Conservation (phyloP, 176 grass and related monocot genomes). For the Aegilops sharonensis region DNA sequence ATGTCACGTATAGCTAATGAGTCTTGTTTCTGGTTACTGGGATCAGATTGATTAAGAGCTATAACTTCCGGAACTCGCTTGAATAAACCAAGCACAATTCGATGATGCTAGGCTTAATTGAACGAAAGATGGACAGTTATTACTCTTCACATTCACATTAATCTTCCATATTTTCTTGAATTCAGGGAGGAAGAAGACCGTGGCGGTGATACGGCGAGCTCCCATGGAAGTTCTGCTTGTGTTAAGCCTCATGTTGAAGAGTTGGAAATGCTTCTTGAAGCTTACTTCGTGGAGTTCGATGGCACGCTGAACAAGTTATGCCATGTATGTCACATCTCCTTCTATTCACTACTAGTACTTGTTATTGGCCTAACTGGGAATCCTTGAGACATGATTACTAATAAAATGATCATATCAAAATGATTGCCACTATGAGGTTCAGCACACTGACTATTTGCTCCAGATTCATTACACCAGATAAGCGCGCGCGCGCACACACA, state of each 20-base stretch:
- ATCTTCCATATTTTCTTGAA: not conserved
- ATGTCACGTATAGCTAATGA: not conserved
- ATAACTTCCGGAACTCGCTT: not conserved
- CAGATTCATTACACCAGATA: not conserved
- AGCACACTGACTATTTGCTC: not conserved
- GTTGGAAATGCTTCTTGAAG: slow-evolving; percentile 63
- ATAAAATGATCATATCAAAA: not conserved
- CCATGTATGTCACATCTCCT: slow-evolving; percentile 33
- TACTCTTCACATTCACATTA: not conserved
- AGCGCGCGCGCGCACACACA: not conserved
- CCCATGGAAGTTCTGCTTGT: slow-evolving; percentile 22
- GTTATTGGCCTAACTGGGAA: not conserved
- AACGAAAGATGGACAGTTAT: not conserved
- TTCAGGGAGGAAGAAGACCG: slow-evolving; percentile 36
- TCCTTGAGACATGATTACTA: not conserved
- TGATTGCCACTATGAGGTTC: too few relatives aligned
- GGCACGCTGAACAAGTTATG: slow-evolving; percentile 56
- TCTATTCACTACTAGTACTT: not conserved
- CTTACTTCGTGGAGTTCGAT: slow-evolving; percentile 66
- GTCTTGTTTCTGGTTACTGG: not conserved
- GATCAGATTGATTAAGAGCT: not conserved
- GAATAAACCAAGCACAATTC: not conserved
- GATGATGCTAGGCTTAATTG: not conserved
- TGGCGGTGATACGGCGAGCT: slow-evolving; percentile 12
- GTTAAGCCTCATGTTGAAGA: slow-evolving; percentile 58